Conservation (phyloP, 1,284 basidiomycete species). For the Leccinum variabile region DNA sequence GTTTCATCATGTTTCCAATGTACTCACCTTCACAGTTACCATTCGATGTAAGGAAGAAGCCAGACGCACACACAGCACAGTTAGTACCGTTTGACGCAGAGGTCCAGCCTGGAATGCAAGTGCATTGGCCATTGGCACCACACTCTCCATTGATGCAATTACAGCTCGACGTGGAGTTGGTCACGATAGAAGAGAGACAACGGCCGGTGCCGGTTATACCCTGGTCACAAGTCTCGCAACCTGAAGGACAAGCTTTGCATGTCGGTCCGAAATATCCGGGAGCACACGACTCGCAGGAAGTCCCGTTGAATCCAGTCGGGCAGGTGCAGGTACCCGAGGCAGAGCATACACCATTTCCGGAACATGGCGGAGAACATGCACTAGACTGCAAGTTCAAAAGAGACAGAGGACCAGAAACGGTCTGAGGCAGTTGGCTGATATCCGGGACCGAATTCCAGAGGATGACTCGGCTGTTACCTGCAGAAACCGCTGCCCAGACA, state of each 20-base stretch:
- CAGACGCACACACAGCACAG: conserved; percentile 69
- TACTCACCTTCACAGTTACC: conserved; percentile 71
- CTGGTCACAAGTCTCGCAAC: conserved; percentile 70
- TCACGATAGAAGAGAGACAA: conserved; percentile 55
- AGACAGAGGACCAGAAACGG: conserved; percentile 46
- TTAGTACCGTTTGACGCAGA: conserved; percentile 65
- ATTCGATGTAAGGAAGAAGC: conserved; percentile 68
- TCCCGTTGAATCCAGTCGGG: conserved; percentile 68
- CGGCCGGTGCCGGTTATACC: conserved; percentile 72
- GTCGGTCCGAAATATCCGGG: conserved; percentile 69
- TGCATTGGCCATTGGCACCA: conserved; percentile 61
- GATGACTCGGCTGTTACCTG: conserved; percentile 55
- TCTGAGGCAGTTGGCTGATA: conserved; percentile 58
- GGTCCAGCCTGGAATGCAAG: conserved; percentile 76
- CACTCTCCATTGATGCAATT: conserved; percentile 80
- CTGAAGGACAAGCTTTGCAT: conserved; percentile 66
- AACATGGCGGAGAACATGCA: conserved; percentile 69
- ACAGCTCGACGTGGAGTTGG: conserved; percentile 61
- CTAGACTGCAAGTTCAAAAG: conserved; percentile 68
- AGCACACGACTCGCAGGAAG: conserved; percentile 74
- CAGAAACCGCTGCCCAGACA: conserved; percentile 63
- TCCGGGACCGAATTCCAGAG: conserved; percentile 82
- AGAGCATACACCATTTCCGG: conserved; percentile 68
- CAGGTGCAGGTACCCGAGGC: conserved; percentile 69
- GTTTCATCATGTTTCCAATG: neutral